Percentiles rank a stretch among this genome's conserved stretches.
These are phyloP conservation scores for Epichloe coenophiala DNA, from an alignment of 2,329 filamentous ascomycete species.

Conservation along the genomic window DNA sequence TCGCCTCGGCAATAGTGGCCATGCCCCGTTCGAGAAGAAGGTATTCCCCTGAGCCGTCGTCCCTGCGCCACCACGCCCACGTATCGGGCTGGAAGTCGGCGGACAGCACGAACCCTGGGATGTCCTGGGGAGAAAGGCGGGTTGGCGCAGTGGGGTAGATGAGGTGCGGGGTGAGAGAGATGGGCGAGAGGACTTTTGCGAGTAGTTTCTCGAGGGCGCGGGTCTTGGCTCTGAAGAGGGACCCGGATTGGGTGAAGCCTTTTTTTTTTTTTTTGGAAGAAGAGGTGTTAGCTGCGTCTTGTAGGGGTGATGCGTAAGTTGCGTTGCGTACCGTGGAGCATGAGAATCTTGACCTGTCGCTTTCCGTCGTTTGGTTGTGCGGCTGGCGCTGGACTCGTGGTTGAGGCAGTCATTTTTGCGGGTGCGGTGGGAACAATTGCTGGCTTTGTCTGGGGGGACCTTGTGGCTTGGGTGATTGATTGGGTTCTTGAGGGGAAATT, in stretches of 20 bases:
- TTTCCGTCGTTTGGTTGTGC: slow-evolving; percentile 16
- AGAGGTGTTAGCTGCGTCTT: neutral
- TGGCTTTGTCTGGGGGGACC: too few relatives aligned
- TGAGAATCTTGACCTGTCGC: slow-evolving; percentile 52
- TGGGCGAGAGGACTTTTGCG: slow-evolving; percentile 53
- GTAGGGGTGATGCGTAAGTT: neutral
- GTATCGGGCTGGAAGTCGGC: slow-evolving; percentile 45
- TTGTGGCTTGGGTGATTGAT: neutral
- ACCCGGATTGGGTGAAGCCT: slow-evolving; percentile 85
- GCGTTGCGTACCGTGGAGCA: slow-evolving; percentile 55
- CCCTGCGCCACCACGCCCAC: slow-evolving; percentile 72
- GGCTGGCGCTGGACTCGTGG: neutral
- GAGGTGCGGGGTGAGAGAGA: slow-evolving; percentile 39
- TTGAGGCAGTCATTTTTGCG: neutral
- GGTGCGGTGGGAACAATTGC: too few relatives aligned
- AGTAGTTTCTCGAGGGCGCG: slow-evolving; percentile 75
- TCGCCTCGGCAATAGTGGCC: slow-evolving; percentile 42
- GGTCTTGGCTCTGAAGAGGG: slow-evolving; percentile 76
- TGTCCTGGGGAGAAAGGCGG: slow-evolving; percentile 48
- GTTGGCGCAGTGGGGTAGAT: slow-evolving; percentile 58
- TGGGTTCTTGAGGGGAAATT: neutral
- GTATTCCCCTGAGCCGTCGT: slow-evolving; percentile 52
- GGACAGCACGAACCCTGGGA: slow-evolving; percentile 49
- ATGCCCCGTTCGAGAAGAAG: slow-evolving; percentile 58
- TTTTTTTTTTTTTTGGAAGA: slow-evolving; percentile 17